These are phyloP conservation scores for Rhizopogon vulgaris DNA, from an alignment of 768 basidiomycete species.

Conservation along the genomic window DNA sequence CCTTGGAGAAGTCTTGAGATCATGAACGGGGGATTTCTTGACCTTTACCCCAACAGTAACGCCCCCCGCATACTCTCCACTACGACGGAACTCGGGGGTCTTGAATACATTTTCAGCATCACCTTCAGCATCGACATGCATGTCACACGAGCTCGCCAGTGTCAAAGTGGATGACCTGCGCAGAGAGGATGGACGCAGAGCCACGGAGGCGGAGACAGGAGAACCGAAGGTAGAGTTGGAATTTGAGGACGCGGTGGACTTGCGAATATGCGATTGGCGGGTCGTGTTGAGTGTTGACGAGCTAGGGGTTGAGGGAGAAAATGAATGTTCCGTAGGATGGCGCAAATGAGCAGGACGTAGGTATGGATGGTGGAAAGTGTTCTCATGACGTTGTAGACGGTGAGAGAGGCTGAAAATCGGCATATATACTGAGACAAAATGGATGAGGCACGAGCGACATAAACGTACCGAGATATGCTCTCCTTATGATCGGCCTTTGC, in stretches of 20 bases:
- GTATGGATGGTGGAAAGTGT: conserved; percentile 1
- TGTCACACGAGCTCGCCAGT: conserved; percentile 16
- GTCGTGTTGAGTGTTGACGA: neutral
- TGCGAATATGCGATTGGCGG: conserved; percentile 12
- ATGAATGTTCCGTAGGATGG: neutral
- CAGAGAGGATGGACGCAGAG: conserved; percentile 40
- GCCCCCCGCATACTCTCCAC: conserved; percentile 12
- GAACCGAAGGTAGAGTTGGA: conserved; percentile 30
- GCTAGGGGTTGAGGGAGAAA: neutral
- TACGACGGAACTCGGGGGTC: conserved; percentile 7
- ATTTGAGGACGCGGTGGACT: conserved; percentile 23
- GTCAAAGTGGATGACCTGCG: conserved; percentile 29
- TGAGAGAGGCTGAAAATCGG: neutral
- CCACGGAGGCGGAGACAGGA: conserved; percentile 30
- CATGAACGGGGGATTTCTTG: conserved; percentile 54
- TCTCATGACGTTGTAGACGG: neutral
- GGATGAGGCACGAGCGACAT: conserved; percentile 5
- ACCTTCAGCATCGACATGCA: conserved; percentile 2
- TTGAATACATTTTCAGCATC: conserved; percentile 5
- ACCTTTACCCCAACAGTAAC: conserved; percentile 17
- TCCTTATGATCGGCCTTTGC: conserved; percentile 39
- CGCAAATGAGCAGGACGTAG: neutral
- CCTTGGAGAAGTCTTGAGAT: conserved; percentile 11
- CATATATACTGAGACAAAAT: neutral
- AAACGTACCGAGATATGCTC: conserved; percentile 53